Percentiles rank a stretch among this genome's conserved stretches.
Conservation (phyloP, 75 land plant species). For the Cupressus sempervirens region DNA sequence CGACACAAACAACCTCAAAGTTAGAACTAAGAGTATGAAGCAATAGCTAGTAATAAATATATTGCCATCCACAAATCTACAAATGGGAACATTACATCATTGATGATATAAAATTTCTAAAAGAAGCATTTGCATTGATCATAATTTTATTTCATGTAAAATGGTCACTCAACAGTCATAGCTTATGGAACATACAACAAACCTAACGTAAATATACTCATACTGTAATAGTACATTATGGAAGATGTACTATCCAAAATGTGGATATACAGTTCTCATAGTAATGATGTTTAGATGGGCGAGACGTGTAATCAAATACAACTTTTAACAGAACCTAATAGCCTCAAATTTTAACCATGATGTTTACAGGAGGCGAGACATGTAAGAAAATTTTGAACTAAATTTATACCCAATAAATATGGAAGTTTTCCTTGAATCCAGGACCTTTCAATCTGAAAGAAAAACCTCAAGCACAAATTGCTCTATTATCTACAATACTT, state of each 20-base stretch:
- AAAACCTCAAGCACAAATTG: too few species aligned
- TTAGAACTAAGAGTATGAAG: too few species aligned
- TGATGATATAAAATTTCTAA: not conserved
- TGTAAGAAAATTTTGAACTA: too few species aligned
- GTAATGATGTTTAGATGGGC: not conserved
- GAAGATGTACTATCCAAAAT: not conserved
- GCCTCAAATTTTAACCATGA: too few species aligned
- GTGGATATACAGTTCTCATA: not conserved
- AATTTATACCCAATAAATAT: too few species aligned
- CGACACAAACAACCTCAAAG: too few species aligned
- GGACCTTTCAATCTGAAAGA: too few species aligned
- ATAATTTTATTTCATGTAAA: not conserved
- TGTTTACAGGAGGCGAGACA: too few species aligned
- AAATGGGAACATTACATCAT: not conserved
- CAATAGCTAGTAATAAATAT: not conserved
- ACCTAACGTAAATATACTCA: not conserved
- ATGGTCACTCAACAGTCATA: not conserved
- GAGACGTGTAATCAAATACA: not conserved
- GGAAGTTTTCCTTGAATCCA: too few species aligned
- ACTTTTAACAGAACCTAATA: not conserved
- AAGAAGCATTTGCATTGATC: not conserved
- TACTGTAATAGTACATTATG: not conserved
- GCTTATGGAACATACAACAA: not conserved
- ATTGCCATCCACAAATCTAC: not conserved
- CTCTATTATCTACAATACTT: too few species aligned